Conservation (phyloP, 2,329 filamentous ascomycete species). For the Leptographium radiaticola region DNA sequence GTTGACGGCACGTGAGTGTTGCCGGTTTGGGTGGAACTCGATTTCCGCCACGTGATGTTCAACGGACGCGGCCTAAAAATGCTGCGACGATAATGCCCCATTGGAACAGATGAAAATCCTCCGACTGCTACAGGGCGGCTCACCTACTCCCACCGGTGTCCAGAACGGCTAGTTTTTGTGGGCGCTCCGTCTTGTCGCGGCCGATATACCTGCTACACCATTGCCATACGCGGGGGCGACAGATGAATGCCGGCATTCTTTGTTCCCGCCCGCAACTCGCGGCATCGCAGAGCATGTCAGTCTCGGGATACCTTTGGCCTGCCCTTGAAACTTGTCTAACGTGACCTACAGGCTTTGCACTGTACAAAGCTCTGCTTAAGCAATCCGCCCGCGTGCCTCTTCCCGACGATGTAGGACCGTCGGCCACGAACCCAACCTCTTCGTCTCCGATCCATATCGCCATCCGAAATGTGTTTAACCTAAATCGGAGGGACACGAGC, state of each 20-base stretch:
- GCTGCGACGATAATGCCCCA: not conserved
- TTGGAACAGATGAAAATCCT: not conserved
- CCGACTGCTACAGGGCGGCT: too few species aligned
- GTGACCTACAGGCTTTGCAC: conserved; percentile 42
- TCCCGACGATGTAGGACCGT: conserved; percentile 28
- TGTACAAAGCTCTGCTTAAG: conserved; percentile 57
- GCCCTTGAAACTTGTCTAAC: not conserved
- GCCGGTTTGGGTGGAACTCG: too few species aligned
- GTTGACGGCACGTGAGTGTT: too few species aligned
- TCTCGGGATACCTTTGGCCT: not conserved
- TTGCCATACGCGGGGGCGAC: not conserved
- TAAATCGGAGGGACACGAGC: conserved; percentile 45
- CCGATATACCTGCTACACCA: not conserved
- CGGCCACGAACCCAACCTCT: conserved; percentile 11
- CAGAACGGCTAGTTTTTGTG: too few species aligned
- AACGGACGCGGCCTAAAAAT: too few species aligned
- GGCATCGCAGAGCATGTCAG: conserved; percentile 39
- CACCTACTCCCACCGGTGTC: too few species aligned
- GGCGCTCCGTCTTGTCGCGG: too few species aligned
- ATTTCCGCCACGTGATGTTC: too few species aligned
- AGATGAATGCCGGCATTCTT: conserved; percentile 26
- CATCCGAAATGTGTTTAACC: conserved; percentile 48
- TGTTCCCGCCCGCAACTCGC: conserved; percentile 34
- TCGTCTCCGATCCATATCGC: conserved; percentile 40
- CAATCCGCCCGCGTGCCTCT: conserved; percentile 41